These are phyloP conservation scores for Aspergillus olivimuriae DNA, from an alignment of 495 filamentous ascomycete genomes.

Conservation along the genomic window DNA sequence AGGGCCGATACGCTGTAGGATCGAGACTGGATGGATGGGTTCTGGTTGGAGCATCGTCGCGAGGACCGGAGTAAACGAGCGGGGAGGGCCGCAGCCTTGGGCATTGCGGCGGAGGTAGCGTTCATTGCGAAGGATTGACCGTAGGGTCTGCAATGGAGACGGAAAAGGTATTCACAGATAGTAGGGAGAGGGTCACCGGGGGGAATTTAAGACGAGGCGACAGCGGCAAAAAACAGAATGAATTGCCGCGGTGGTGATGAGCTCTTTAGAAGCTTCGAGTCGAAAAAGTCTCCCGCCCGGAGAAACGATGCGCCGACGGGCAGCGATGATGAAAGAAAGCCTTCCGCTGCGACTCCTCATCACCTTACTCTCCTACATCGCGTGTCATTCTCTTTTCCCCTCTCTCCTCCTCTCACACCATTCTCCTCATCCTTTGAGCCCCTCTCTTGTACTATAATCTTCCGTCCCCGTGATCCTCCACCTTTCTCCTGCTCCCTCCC, in stretches of 20 bases:
- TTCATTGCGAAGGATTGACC: conserved; percentile 26
- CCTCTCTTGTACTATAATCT: conserved; percentile 6
- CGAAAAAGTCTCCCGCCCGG: conserved; percentile 28
- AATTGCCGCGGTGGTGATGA: conserved; percentile 4
- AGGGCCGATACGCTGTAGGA: conserved; percentile 22
- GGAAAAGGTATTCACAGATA: no score
- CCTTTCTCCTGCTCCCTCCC: not conserved
- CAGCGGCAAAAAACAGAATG: no score
- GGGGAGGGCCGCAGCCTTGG: conserved; percentile 42
- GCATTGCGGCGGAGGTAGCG: conserved; percentile 34
- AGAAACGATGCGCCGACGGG: conserved; percentile 19
- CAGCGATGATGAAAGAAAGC: conserved; percentile 32
- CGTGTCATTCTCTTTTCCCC: conserved; percentile 13
- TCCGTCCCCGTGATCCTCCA: no score
- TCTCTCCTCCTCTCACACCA: conserved; percentile 8
- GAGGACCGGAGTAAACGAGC: conserved; percentile 37
- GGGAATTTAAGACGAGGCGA: no score
- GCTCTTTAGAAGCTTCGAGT: conserved; percentile 34
- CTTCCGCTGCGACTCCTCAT: no score
- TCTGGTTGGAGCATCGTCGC: conserved; percentile 31
- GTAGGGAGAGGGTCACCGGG: not conserved
- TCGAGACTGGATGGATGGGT: conserved; percentile 20
- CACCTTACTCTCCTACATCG: conserved; percentile 20
- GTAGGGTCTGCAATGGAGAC: conserved; percentile 3
- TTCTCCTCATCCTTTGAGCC: conserved; percentile 1